Evolutionary conservation across 78 protist species (phyloP), one percentile per base, ranked within the genome.

Genomic region (Dictyostelium firmibasis): DNA sequence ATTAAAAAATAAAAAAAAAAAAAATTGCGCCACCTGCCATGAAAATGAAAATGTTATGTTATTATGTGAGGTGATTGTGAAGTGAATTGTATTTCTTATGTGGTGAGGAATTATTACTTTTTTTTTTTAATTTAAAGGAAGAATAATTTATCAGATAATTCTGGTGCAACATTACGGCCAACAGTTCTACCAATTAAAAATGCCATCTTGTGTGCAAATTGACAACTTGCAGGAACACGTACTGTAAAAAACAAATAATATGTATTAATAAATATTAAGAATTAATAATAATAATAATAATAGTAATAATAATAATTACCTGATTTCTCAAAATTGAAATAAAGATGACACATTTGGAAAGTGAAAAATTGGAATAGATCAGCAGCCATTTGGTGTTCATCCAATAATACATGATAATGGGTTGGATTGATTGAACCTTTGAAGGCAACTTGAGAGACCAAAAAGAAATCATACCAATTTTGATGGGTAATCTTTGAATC

Each of bases 371-470:
- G 91, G 33, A 72, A 10, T 20, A 8, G 27, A 23, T 62, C 75
- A 11, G 81, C 3, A 4, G 36, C 4, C 4, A 91, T 29, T 31
- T 69, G 18, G 0, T 25, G 25, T 14, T 79, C 43, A 57, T 91
- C 87, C 8, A 18, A 27, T 38, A 91, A 44, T 2, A 91, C 75
- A 36, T 91, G 94, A 53, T 47, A 91, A 33, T 91, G 94, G 20
- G 94, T 91, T 50, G 94, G 94, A 72, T 81, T 91, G 50, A 75
- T 75, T 0, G 94, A 38, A 13, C 94, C 94, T 3, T 29, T 18
- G 18, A 2, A 8, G 7, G 76, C 10, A 9, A 23, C 27, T 20
- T 81, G 82, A 13, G 94, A 78, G 5, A 75, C 57, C 23, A 91
- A 47, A 75, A 76, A 91, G 44, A 91, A 91, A 2, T 91, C 87